phyloP scores from a whole-genome alignment of 108 stramenopile species.

The Skeletonema marinoi region DNA sequence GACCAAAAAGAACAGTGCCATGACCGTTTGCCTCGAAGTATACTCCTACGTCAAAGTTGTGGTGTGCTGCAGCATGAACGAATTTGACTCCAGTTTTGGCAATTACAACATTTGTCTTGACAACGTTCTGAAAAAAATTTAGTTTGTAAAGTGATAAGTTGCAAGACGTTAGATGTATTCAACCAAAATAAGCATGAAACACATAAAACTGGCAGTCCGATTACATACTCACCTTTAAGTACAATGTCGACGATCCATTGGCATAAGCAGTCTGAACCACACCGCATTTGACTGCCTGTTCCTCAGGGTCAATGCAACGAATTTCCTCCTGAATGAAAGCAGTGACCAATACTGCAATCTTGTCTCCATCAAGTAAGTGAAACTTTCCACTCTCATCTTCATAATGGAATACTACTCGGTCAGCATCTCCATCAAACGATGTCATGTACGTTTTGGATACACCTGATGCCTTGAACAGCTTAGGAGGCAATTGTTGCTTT shows the following conservation, averaged over 20 bases:
- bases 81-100: slow-evolving; percentile 98
- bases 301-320: slow-evolving; percentile 41
- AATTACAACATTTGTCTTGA: slow-evolving; percentile 63
- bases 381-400: slow-evolving; percentile 46
- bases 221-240: slow-evolving; percentile 56
- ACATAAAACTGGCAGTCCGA: not conserved
- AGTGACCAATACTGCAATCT: slow-evolving; percentile 91
- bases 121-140: slow-evolving; percentile 36
- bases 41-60: slow-evolving; percentile 95
- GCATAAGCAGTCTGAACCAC: slow-evolving; percentile 99
- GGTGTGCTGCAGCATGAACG: slow-evolving; percentile 91
- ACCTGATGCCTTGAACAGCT: slow-evolving; percentile 45
- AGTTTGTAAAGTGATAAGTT: not conserved
- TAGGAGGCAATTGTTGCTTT: slow-evolving; percentile 78
- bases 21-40: slow-evolving; percentile 99
- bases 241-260: slow-evolving; percentile 94
- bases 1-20: slow-evolving; percentile 95
- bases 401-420: slow-evolving; percentile 96
- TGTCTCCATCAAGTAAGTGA: slow-evolving; percentile 95
- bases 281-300: slow-evolving; percentile 72
- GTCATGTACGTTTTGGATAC: slow-evolving; percentile 54
- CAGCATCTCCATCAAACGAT: slow-evolving; percentile 98
- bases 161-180: slow-evolving; percentile 19
- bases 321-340: slow-evolving; percentile 80
- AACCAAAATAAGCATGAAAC: not conserved